Evolutionary conservation across 106 monocot species (phyloP).

Genomic region (Platanthera zijinensis): DNA sequence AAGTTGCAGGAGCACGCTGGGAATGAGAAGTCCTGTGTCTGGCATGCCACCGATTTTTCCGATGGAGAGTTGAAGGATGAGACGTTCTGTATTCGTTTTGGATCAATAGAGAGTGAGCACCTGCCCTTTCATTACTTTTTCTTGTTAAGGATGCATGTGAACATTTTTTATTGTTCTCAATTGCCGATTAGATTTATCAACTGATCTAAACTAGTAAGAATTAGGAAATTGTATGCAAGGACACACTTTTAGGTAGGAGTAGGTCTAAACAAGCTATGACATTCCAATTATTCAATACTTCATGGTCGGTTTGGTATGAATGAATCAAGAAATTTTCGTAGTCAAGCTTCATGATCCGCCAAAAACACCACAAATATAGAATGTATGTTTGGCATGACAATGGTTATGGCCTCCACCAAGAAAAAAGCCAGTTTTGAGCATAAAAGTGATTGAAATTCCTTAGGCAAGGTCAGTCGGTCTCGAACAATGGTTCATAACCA

Average conservation of each 20-base stretch:
- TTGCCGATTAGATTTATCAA: too few relatives aligned
- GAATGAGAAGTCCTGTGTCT: conserved; percentile 92
- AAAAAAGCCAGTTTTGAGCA: too few relatives aligned
- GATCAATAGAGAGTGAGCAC: conserved; percentile 80
- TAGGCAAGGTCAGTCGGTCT: too few relatives aligned
- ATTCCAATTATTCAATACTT: not conserved
- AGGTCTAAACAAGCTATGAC: not conserved
- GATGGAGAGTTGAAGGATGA: conserved; percentile 95
- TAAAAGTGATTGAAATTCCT: too few relatives aligned
- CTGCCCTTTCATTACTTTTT: not conserved
- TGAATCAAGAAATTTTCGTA: not conserved
- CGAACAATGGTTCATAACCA: too few relatives aligned
- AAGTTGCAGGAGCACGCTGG: conserved; percentile 88
- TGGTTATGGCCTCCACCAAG: too few relatives aligned
- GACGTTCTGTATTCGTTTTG: conserved; percentile 83
- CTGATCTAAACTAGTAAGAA: not conserved
- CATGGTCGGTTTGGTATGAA: not conserved
- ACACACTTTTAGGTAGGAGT: not conserved
- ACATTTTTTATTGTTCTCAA: too few relatives aligned
- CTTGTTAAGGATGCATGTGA: not conserved
- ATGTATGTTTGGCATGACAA: too few relatives aligned
- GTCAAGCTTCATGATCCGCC: too few relatives aligned
- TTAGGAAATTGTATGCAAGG: not conserved
- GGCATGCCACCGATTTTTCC: conserved; percentile 90
- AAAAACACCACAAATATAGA: too few relatives aligned